phyloP scores from a whole-genome alignment of 2,329 filamentous ascomycete genomes.

The Botryotinia convoluta region DNA sequence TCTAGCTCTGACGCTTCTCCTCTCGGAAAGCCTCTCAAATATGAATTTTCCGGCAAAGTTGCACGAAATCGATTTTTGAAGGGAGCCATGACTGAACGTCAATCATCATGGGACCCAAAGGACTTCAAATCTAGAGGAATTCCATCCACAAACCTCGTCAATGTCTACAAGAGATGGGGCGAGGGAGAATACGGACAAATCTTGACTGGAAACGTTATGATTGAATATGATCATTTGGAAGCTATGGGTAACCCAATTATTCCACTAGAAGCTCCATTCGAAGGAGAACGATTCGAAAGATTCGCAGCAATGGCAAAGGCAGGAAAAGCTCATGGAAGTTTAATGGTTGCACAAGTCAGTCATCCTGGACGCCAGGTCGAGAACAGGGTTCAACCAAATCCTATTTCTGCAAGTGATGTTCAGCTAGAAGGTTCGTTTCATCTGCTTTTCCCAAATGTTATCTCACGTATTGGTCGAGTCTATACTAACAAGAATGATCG shows the following conservation, averaged over 20 bases:
- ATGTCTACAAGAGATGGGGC: constrained; percentile 61
- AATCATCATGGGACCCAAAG: constrained; percentile 57
- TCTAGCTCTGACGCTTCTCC: constrained; percentile 35
- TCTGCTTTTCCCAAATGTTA: neutral
- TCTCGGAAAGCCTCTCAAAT: constrained; percentile 48
- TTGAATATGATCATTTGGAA: constrained; percentile 59
- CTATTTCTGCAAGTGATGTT: constrained; percentile 44
- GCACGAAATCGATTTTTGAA: constrained; percentile 67
- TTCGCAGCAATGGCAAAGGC: constrained; percentile 56
- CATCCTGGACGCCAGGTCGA: constrained; percentile 54
- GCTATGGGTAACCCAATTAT: constrained; percentile 58
- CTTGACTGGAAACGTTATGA: constrained; percentile 62
- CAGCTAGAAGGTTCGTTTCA: constrained; percentile 37
- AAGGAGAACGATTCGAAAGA: constrained; percentile 56
- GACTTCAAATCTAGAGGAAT: constrained; percentile 52
- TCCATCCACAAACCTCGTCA: constrained; percentile 51
- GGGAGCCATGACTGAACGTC: constrained; percentile 63
- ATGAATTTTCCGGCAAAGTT: constrained; percentile 51
- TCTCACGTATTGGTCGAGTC: too few species aligned
- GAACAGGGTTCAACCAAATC: constrained; percentile 38
- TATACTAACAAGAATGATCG: neutral
- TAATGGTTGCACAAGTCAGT: constrained; percentile 59
- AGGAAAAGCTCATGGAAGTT: constrained; percentile 54
- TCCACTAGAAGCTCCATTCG: constrained; percentile 48
- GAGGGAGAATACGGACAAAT: constrained; percentile 55